Evolutionary conservation across 352 stramenopile species (phyloP).

Genomic region (Phytopythium cucurbitacearum): DNA sequence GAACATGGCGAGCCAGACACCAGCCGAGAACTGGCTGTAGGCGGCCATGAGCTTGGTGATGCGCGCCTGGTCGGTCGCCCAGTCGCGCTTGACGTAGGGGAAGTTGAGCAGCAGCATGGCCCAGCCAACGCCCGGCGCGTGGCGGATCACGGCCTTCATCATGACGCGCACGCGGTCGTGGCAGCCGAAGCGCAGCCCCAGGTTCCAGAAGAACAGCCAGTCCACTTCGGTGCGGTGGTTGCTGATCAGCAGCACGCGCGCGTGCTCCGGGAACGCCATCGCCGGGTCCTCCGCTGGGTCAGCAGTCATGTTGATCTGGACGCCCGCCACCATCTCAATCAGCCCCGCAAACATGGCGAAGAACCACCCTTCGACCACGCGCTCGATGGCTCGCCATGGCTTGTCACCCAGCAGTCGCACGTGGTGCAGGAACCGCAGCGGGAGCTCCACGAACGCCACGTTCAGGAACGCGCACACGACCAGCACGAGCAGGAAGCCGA

Average conservation of each 20-base stretch:
- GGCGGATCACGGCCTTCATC: conserved; percentile 70
- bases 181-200: conserved; percentile 53
- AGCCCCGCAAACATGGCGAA: conserved; percentile 59
- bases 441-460: conserved; percentile 56
- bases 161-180: conserved; percentile 77
- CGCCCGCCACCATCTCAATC: conserved; percentile 47
- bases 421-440: conserved; percentile 39
- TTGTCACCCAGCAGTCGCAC: conserved; percentile 15
- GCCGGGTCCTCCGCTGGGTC: conserved; percentile 25
- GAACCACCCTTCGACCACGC: conserved; percentile 41
- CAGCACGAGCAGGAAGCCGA: conserved; percentile 42
- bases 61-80: conserved; percentile 53
- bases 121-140: conserved; percentile 59
- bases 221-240: conserved; percentile 83
- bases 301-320: conserved; percentile 55
- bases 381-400: conserved; percentile 23
- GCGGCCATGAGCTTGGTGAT: conserved; percentile 41
- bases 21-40: conserved; percentile 43
- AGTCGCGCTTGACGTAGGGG: conserved; percentile 69
- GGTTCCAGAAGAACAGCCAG: conserved; percentile 82
- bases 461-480: conserved; percentile 51
- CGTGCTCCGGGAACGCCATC: conserved; percentile 28
- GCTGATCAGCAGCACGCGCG: conserved; percentile 60
- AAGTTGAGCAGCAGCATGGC: conserved; percentile 66
- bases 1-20: conserved; percentile 75